Conservation (phyloP, 495 filamentous ascomycete species). For the Collariella sp. region DNA sequence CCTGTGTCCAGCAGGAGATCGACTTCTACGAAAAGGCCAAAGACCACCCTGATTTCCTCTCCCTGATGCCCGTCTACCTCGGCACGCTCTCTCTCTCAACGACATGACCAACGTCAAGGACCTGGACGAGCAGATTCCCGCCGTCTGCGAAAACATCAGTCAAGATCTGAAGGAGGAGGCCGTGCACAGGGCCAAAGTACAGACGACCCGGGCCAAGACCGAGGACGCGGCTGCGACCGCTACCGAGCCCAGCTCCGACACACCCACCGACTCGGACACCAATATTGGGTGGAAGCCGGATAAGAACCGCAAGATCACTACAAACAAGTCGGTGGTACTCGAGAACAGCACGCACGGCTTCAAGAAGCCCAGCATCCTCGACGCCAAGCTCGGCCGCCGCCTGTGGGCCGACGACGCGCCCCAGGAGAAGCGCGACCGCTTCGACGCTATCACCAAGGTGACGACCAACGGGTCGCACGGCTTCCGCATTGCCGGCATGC, state of each 20-base stretch:
- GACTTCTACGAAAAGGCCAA: conserved; percentile 79
- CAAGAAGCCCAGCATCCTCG: conserved; percentile 81
- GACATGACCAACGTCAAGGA: conserved; percentile 36
- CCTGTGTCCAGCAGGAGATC: conserved; percentile 79
- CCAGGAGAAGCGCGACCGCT: conserved; percentile 62
- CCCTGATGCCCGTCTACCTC: conserved; percentile 76
- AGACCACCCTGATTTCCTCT: conserved; percentile 60
- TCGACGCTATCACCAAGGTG: conserved; percentile 68
- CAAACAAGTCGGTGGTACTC: conserved; percentile 72
- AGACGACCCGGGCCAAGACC: conserved; percentile 10
- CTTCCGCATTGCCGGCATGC: conserved; percentile 91
- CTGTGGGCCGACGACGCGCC: conserved; percentile 82
- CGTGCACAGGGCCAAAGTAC: conserved; percentile 19
- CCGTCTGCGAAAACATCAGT: conserved; percentile 35
- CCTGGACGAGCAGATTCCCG: conserved; percentile 45
- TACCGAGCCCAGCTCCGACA: too few relatives aligned
- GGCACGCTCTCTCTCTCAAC: conserved; percentile 63
- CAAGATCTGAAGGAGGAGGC: conserved; percentile 34
- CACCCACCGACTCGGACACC: conserved; percentile 2
- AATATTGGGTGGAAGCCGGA: conserved; percentile 30
- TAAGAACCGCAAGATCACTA: conserved; percentile 52
- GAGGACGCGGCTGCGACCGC: conserved; percentile 23
- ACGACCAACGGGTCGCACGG: conserved; percentile 77
- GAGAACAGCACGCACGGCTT: conserved; percentile 81
- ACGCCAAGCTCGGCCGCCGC: conserved; percentile 80